Evolutionary conservation across 148 eudicot genomes (phyloP), one percentile per base, ranked within the genome.

Genomic region (Suaeda aralocaspica): DNA sequence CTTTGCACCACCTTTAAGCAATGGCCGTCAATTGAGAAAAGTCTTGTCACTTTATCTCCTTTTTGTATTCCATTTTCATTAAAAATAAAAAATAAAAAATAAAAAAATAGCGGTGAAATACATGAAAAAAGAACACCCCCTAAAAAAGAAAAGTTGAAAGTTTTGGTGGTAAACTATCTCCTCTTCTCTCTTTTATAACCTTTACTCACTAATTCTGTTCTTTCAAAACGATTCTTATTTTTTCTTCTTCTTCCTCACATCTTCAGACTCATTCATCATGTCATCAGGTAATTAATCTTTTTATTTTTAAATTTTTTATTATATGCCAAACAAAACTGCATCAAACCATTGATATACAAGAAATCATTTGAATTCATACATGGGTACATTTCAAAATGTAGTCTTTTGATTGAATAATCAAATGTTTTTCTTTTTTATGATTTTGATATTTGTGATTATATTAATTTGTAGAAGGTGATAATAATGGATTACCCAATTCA

Each of bases 381-480:
- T n/a, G n/a, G n/a, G n/a, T n/a, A n/a, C n/a, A n/a, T n/a, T n/a
- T n/a, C n/a, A n/a, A n/a, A n/a, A n/a, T n/a, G n/a, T n/a, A n/a
- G n/a, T n/a, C n/a, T n/a, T n/a, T n/a, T n/a, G n/a, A n/a, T n/a
- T n/a, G n/a, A n/a, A n/a, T n/a, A n/a, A n/a, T n/a, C n/a, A 36
- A 3, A 8, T 36, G 41, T 36, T 36, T 36, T 36, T 8, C 41
- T 36, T 36, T 12, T 63, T 63, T 63, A 39, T 53, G 31, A 18
- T 42, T 44, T 21, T 9, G 15, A 45, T 13, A 24, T n/a, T n/a
- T n/a, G n/a, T n/a, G n/a, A n/a, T n/a, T n/a, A n/a, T 55, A 30
- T 14, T 59, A 12, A 21, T 62, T 50, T 28, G 30, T 51, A 41
- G 72, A 83, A 81, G 81, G 79, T 71, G 81, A 78, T 73, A 75